Conservation (phyloP, 139 green algal genomes). For the Volvox reticuliferus region DNA sequence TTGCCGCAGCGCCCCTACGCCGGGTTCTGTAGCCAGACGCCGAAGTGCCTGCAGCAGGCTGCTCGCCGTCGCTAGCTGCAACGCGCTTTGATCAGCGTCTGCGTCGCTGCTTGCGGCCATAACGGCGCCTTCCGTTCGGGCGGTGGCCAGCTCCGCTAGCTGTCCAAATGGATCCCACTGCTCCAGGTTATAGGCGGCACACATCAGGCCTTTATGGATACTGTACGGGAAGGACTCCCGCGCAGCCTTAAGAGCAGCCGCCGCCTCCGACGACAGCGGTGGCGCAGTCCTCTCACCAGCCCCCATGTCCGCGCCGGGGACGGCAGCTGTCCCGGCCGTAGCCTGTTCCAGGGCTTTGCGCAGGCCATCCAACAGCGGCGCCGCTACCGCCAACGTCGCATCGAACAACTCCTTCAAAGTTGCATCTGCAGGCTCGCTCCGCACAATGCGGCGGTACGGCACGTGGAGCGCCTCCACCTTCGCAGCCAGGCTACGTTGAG, state of each 20-base stretch:
- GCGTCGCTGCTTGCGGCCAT: neutral
- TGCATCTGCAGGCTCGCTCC: constrained; percentile 44
- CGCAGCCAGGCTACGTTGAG: constrained; percentile 31
- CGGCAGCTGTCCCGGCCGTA: constrained; percentile 1
- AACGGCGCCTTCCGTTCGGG: neutral
- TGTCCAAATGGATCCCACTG: constrained; percentile 48
- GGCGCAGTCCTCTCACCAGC: neutral
- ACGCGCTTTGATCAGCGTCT: neutral
- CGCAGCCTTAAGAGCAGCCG: neutral
- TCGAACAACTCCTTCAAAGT: constrained; percentile 71
- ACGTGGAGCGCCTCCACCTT: constrained; percentile 50
- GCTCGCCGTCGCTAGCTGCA: constrained; percentile 8
- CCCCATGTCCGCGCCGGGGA: neutral
- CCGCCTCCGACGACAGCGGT: neutral
- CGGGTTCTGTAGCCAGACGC: constrained; percentile 38
- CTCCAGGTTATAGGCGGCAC: constrained; percentile 63
- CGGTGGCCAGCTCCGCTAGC: constrained; percentile 45
- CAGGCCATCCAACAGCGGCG: constrained; percentile 44
- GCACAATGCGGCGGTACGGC: constrained; percentile 47
- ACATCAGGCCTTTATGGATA: constrained; percentile 59
- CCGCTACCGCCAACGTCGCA: constrained; percentile 36
- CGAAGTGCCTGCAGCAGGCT: constrained; percentile 41
- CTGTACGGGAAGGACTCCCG: constrained; percentile 2
- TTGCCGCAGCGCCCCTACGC: constrained; percentile 26
- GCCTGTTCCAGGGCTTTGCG: constrained; percentile 7